Evolutionary conservation across 352 stramenopile species (phyloP), one percentile per base, ranked within the genome.

Genomic region (Globisporangium takayamanum): DNA sequence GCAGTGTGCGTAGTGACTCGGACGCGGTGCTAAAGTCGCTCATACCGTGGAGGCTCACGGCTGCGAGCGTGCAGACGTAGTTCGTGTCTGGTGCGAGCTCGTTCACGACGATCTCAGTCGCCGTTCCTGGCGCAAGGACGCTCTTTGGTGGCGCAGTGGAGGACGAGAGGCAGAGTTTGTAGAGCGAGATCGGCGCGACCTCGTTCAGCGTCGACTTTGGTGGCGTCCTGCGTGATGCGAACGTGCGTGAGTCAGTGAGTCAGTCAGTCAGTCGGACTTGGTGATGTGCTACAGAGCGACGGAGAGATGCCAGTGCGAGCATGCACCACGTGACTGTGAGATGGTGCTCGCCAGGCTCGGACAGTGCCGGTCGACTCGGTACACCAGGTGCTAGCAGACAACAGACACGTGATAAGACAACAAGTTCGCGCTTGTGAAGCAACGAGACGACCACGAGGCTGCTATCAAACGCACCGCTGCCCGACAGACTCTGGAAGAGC

Each of bases 171-270:
- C 66, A 74, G 37, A 91, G 60, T 55, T 86, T 85, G 68, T 87
- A 91, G 18, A 76, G 74, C 8, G 81, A 91, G 11, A 87, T 72
- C 6, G 81, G 78, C 22, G 80, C 61, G 22, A 76, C 67, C 44
- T 91, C 66, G 51, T 87, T 68, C 39, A 82, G 45, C 12, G 64
- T 67, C 2, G 63, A 7, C 20, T 60, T 55, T 30, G 71, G 63
- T 20, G 70, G 50, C 1, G 48, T 60, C 75, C 75, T 85, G 49
- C 12, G 20, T 49, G 44, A 12, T 49, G 16, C 14, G 33, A 12
- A 2, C 33, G 33, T 14, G 41, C 15, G 41, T 47, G 15, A 47
- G 41, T 20, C 37, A 44, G 37, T 14, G 8, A 44, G 5, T 16
- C 39, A 42, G 16, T 44, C 7, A 10, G 18, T 46, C 14, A 8